Base-by-base conservation (phyloP, 2,329 filamentous ascomycete species). In the Xylaria digitata region DNA sequence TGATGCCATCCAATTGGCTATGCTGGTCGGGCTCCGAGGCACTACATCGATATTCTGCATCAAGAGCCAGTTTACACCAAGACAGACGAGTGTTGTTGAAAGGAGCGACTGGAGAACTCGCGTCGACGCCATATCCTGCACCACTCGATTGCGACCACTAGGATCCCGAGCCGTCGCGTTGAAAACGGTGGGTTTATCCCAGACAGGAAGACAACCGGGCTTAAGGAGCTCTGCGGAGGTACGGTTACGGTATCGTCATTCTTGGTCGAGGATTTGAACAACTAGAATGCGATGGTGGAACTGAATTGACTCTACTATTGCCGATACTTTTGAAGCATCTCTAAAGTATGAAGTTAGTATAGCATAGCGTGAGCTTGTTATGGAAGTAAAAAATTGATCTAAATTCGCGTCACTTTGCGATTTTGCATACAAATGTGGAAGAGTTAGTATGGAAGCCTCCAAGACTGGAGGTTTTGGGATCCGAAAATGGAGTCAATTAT, bases 81-180 rank as follows among this genome's bases (percentile, higher is more conserved):
- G 40, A 21, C 60, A 62, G 50, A 56, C 21, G 30, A 56, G 42
- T 2, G 43, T 40, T 56, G n/a, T 13, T 23, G 50, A 8, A 42
- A 62, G 30, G 37, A 62, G 49, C 50, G 60, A 55, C 42, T 62
- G 60, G 9, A 62, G 60, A 48, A 62, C 32, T 23, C 60, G 60
- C 19, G 50, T 62, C 23, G 60, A 56, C 17, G 17, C 60, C n/a
- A 23, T 4, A 37, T 62, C 60, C 26, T 62, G 60, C 6, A 62
- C 19, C 23, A 62, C 9, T 56, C 60, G 60, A 50, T n/a, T 49
- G 26, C 26, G 50, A 34, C 23, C 60, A 23, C 3, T 4, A 30
- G 60, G 60, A 21, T 61, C 40, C 32, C 34, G 21, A 37, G 23
- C 48, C n/a, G 58, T 61, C n/a, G 48, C 58, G 19, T 61, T 61